These are phyloP conservation scores for Withania somnifera DNA, from an alignment of 305 asterid species.

Conservation along the genomic window DNA sequence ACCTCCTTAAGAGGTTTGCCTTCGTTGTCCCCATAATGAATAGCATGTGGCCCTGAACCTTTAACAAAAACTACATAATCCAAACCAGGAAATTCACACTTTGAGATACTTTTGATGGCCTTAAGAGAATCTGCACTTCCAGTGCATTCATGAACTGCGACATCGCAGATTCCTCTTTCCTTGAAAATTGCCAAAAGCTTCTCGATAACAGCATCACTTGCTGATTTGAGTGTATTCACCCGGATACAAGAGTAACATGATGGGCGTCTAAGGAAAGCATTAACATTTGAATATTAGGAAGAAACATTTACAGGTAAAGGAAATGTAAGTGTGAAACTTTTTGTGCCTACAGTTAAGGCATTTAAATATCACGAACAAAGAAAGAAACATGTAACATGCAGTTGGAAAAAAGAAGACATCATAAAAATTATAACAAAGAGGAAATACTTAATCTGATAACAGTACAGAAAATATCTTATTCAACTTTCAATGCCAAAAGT, in stretches of 20 bases:
- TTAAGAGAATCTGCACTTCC: slow-evolving; percentile 6
- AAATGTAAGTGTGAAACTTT: not conserved
- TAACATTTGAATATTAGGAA: not conserved
- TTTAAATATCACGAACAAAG: not conserved
- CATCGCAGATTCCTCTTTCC: slow-evolving; percentile 18
- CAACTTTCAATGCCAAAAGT: not conserved
- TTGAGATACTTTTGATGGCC: slow-evolving; percentile 28
- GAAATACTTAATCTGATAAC: not conserved
- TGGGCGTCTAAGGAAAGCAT: slow-evolving; percentile 50
- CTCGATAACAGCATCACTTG: slow-evolving; percentile 50
- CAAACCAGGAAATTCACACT: slow-evolving; percentile 54
- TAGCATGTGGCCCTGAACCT: slow-evolving; percentile 87
- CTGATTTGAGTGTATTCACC: slow-evolving; percentile 67
- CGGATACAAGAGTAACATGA: slow-evolving; percentile 92
- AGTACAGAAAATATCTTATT: not conserved
- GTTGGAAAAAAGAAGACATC: not conserved
- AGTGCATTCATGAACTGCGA: not conserved
- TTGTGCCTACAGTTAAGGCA: not conserved
- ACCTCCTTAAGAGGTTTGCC: slow-evolving; percentile 79
- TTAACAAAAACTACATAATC: slow-evolving; percentile 62
- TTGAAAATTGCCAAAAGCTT: slow-evolving; percentile 51
- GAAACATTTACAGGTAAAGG: not conserved
- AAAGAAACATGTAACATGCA: not conserved
- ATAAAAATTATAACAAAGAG: not conserved
- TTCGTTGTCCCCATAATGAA: slow-evolving; percentile 47